These are phyloP conservation scores for Cryphonectria parasitica DNA, from an alignment of 2,329 filamentous ascomycete species.

Conservation along the genomic window DNA sequence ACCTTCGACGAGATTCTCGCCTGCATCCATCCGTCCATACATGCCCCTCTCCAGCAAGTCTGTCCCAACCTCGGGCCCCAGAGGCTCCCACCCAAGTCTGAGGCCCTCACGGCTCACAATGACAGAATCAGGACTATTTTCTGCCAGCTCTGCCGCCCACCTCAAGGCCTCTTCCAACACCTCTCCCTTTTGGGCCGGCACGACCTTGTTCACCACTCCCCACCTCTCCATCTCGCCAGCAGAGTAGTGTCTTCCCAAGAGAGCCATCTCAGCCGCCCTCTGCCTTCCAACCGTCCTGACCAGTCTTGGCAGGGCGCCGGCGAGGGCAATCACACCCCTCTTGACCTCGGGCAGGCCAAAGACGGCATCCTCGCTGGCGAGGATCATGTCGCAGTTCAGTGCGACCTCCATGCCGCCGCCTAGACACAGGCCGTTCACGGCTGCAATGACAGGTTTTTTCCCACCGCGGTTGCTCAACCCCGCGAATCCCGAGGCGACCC, in stretches of 20 bases:
- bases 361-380: constrained; percentile 60
- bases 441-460: constrained; percentile 76
- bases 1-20: constrained; percentile 76
- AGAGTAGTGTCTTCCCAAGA: constrained; percentile 63
- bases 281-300: constrained; percentile 68
- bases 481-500: constrained; percentile 60
- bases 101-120: constrained; percentile 75
- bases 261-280: constrained; percentile 71
- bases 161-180: constrained; percentile 62
- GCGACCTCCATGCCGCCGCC: constrained; percentile 80
- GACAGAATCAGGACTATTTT: constrained; percentile 74
- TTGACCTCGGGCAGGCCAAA: constrained; percentile 75
- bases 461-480: constrained; percentile 68
- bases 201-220: constrained; percentile 72
- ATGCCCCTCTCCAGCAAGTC: constrained; percentile 59
- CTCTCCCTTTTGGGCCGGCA: constrained; percentile 43
- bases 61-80: constrained; percentile 67
- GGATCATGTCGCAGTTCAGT: constrained; percentile 72
- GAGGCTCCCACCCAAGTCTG: constrained; percentile 71
- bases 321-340: constrained; percentile 71
- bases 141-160: constrained; percentile 64
- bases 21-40: constrained; percentile 63
- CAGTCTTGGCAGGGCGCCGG: constrained; percentile 71
- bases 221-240: constrained; percentile 65
- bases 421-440: constrained; percentile 75